These are phyloP conservation scores for Phylloporus sp. DNA, from an alignment of 768 basidiomycete genomes.

Conservation along the genomic window DNA sequence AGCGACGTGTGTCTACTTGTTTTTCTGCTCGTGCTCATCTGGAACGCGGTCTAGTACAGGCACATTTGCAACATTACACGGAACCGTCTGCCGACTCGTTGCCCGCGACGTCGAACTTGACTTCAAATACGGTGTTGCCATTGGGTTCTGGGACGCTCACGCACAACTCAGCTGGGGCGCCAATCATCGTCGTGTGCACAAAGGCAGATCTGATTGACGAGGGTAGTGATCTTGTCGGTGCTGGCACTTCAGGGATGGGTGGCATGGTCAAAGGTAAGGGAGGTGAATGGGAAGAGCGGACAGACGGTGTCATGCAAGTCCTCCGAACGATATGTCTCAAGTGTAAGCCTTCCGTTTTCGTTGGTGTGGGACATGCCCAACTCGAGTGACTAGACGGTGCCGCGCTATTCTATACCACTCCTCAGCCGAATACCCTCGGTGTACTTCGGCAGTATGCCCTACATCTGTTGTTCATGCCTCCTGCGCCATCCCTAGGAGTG, in stretches of 20 bases:
- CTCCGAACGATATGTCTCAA: constrained; percentile 88
- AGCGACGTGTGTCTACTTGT: constrained; percentile 59
- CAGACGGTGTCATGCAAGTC: constrained; percentile 94
- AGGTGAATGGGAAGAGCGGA: constrained; percentile 91
- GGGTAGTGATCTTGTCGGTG: constrained; percentile 59
- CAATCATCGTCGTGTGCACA: constrained; percentile 85
- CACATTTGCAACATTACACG: constrained; percentile 84
- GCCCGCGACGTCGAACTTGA: constrained; percentile 56
- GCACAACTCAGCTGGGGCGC: constrained; percentile 81
- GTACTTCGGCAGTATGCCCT: constrained; percentile 80
- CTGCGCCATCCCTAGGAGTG: constrained; percentile 49
- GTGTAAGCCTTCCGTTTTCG: constrained; percentile 51
- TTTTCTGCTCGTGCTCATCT: background rate
- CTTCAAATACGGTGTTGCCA: constrained; percentile 68
- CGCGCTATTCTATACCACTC: constrained; percentile 86
- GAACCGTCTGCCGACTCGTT: constrained; percentile 72
- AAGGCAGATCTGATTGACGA: constrained; percentile 94
- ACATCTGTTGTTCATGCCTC: constrained; percentile 59
- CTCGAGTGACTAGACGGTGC: constrained; percentile 71
- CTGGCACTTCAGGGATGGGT: constrained; percentile 77
- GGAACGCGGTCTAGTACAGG: constrained; percentile 57
- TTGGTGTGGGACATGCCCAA: background rate
- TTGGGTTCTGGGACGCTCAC: constrained; percentile 83
- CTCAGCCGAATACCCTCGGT: constrained; percentile 68
- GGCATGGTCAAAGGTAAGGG: constrained; percentile 91